Percentiles rank a stretch among this genome's conserved stretches.
These are phyloP conservation scores for Penicillium manginii DNA, from an alignment of 495 filamentous ascomycete genomes.

Conservation along the genomic window DNA sequence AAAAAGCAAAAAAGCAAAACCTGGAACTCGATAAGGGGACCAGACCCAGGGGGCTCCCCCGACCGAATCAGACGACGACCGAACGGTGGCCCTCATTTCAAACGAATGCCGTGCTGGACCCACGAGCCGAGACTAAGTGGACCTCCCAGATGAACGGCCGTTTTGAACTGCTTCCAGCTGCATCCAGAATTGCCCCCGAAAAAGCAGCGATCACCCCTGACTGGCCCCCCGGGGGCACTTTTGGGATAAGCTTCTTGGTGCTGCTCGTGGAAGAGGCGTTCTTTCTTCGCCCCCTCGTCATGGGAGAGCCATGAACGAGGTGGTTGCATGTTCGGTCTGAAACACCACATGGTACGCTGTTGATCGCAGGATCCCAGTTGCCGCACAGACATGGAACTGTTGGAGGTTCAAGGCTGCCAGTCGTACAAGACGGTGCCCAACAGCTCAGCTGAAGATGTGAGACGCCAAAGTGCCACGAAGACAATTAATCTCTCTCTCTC, in stretches of 20 bases:
- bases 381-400: constrained; percentile 1
- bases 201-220: not conserved
- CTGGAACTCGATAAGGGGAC: not conserved
- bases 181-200: constrained; percentile 12
- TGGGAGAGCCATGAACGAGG: constrained; percentile 3
- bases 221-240: not conserved
- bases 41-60: not conserved
- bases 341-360: constrained; percentile 28
- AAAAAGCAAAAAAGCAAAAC: not conserved
- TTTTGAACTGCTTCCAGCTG: constrained; percentile 23
- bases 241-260: not conserved
- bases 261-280: not conserved
- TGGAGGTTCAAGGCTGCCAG: not conserved
- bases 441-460: constrained; percentile 3
- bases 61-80: constrained; percentile 14
- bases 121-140: constrained; percentile 26
- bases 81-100: constrained; percentile 16
- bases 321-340: constrained; percentile 17
- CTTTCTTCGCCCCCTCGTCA: not conserved
- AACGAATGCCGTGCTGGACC: constrained; percentile 23
- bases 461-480: constrained; percentile 6
- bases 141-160: constrained; percentile 22
- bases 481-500: not conserved
- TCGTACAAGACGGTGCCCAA: constrained; percentile 1
- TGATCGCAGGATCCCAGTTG: constrained; percentile 4